Conservation (phyloP, 495 filamentous ascomycete species). For the Podospora tetraspora region DNA sequence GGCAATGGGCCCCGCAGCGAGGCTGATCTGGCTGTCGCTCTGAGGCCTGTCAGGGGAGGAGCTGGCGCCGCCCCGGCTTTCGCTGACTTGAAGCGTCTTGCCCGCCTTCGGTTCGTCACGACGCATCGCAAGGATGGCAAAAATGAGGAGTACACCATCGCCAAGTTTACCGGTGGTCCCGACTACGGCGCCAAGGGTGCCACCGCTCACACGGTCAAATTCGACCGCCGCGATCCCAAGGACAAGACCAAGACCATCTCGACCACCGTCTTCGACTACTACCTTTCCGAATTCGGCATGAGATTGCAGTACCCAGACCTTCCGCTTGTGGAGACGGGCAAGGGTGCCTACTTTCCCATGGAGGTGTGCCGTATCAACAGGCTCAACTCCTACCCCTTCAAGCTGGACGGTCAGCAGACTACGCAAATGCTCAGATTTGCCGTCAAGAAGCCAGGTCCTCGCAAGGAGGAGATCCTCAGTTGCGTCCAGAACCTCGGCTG, state of each 20-base stretch:
- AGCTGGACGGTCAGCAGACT: constrained; percentile 67
- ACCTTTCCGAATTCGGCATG: constrained; percentile 57
- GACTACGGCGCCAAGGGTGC: constrained; percentile 35
- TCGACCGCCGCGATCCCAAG: constrained; percentile 46
- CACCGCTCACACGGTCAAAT: constrained; percentile 51
- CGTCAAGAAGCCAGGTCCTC: constrained; percentile 55
- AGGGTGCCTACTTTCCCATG: constrained; percentile 66
- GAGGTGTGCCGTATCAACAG: constrained; percentile 54
- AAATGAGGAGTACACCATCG: constrained; percentile 55
- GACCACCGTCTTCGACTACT: constrained; percentile 57
- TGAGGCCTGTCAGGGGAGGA: constrained; percentile 11
- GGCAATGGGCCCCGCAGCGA: constrained; percentile 1
- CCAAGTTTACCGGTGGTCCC: constrained; percentile 44
- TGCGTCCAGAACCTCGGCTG: constrained; percentile 65
- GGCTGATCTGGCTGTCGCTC: constrained; percentile 15
- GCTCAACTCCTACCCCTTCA: constrained; percentile 74
- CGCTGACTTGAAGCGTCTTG: constrained; percentile 50
- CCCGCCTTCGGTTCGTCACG: constrained; percentile 61
- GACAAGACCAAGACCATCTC: constrained; percentile 39
- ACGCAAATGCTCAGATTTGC: constrained; percentile 85
- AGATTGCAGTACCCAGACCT: constrained; percentile 44
- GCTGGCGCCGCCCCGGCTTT: constrained; percentile 35
- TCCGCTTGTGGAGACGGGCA: constrained; percentile 68
- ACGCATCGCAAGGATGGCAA: constrained; percentile 44
- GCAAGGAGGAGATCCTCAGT: constrained; percentile 56